A percentile compares a stretch with the other conserved stretches of the same genome.
These are phyloP conservation scores for Craterostigma plantagineum DNA, from an alignment of 257 asterid genomes.

Conservation along the genomic window DNA sequence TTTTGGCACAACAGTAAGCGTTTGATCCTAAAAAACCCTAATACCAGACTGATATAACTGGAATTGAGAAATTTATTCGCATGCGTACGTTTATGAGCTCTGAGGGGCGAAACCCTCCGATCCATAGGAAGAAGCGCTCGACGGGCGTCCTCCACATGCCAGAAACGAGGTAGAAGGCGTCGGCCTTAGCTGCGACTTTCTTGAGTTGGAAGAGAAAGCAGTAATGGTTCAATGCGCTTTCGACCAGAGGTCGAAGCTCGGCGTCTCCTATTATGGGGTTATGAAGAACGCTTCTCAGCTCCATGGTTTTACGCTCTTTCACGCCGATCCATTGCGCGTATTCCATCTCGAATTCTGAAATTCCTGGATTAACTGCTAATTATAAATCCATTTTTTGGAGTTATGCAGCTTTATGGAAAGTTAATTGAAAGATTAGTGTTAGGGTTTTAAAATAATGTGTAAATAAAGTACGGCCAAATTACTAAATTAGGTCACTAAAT, in stretches of 20 bases:
- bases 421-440: too few relatives aligned
- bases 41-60: too few relatives aligned
- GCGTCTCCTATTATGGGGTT: conserved; percentile 28
- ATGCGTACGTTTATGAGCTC: conserved; percentile 62
- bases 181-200: conserved; percentile 55
- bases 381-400: background rate
- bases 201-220: conserved; percentile 61
- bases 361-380: conserved; percentile 24
- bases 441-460: too few relatives aligned
- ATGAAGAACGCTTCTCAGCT: conserved; percentile 48
- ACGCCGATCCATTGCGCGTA: conserved; percentile 65
- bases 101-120: conserved; percentile 92
- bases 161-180: conserved; percentile 67
- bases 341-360: conserved; percentile 61
- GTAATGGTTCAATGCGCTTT: conserved; percentile 44
- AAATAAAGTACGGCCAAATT: too few relatives aligned
- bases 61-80: too few relatives aligned
- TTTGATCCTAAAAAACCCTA: too few relatives aligned
- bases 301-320: conserved; percentile 41
- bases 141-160: conserved; percentile 78
- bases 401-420: background rate
- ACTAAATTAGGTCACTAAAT: too few relatives aligned
- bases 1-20: too few relatives aligned
- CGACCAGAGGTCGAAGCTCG: conserved; percentile 42
- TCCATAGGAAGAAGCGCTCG: conserved; percentile 84